Evolutionary conservation across 73 alveolate species (phyloP).

Genomic region (Stentor coeruleus): DNA sequence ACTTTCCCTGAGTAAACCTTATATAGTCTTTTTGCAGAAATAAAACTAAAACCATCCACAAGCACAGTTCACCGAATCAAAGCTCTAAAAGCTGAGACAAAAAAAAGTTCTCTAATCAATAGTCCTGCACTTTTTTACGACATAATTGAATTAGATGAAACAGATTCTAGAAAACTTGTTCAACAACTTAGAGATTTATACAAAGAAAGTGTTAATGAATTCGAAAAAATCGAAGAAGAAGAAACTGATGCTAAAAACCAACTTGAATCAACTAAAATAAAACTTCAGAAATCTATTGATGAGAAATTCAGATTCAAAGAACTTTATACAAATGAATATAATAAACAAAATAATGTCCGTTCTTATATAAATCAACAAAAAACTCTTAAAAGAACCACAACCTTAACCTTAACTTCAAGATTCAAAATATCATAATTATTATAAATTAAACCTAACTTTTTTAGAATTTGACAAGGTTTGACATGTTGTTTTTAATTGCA

Average conservation of each 20-base stretch:
- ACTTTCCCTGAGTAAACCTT: constrained; percentile 1
- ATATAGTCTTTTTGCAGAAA: background rate
- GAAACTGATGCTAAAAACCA: background rate
- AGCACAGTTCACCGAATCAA: background rate
- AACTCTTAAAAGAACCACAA: too few species aligned
- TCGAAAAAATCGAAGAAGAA: background rate
- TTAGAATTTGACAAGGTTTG: too few species aligned
- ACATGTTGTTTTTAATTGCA: too few species aligned
- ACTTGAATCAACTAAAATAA: background rate
- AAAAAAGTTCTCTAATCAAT: background rate
- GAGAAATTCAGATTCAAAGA: background rate
- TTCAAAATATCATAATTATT: too few species aligned
- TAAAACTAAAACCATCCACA: background rate
- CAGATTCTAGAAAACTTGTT: background rate
- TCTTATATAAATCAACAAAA: too few species aligned
- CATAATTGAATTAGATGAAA: background rate
- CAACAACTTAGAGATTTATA: background rate
- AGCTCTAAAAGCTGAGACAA: background rate
- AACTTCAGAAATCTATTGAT: background rate
- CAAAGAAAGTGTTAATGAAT: background rate
- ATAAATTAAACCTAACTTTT: too few species aligned
- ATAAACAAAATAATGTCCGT: too few species aligned
- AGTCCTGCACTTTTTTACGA: background rate
- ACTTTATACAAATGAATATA: constrained; percentile 5
- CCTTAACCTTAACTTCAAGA: too few species aligned